Conservation (phyloP, 179 eudicot genomes). For the Sideroxylon spinosum region DNA sequence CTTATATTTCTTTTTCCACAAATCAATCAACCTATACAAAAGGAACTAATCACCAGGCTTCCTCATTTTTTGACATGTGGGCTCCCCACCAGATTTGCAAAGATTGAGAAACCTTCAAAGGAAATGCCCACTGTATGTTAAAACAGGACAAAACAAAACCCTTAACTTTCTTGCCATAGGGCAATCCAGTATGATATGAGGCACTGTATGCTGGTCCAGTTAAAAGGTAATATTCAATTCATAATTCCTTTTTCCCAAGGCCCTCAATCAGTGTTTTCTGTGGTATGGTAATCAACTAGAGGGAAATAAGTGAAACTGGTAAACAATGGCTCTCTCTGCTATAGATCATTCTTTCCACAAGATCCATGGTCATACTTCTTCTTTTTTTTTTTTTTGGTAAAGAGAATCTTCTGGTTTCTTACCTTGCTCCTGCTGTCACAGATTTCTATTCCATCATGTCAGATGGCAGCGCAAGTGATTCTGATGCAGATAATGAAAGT, state of each 20-base stretch:
- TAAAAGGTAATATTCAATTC: slow-evolving; percentile 4
- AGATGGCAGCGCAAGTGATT: slow-evolving; percentile 87
- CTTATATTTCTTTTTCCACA: no score
- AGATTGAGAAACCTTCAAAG: no score
- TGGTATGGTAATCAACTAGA: not conserved
- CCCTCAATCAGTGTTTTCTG: not conserved
- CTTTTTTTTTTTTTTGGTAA: not conserved
- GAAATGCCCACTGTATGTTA: no score
- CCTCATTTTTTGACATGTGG: no score
- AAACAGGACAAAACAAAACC: no score
- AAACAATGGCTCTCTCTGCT: not conserved
- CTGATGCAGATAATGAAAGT: slow-evolving; percentile 84
- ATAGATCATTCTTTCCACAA: not conserved
- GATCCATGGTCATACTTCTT: not conserved
- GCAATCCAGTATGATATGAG: no score
- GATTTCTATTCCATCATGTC: slow-evolving; percentile 97
- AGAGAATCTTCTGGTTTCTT: slow-evolving; percentile 12
- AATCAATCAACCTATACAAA: no score
- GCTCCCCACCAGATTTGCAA: no score
- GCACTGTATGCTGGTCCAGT: not conserved
- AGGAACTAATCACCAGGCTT: no score
- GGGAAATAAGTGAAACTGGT: not conserved
- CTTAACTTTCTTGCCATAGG: no score
- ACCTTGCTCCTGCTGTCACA: slow-evolving; percentile 27
- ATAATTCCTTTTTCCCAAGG: not conserved